Conservation (phyloP, 1,284 basidiomycete species). For the Omphalotus olearius region DNA sequence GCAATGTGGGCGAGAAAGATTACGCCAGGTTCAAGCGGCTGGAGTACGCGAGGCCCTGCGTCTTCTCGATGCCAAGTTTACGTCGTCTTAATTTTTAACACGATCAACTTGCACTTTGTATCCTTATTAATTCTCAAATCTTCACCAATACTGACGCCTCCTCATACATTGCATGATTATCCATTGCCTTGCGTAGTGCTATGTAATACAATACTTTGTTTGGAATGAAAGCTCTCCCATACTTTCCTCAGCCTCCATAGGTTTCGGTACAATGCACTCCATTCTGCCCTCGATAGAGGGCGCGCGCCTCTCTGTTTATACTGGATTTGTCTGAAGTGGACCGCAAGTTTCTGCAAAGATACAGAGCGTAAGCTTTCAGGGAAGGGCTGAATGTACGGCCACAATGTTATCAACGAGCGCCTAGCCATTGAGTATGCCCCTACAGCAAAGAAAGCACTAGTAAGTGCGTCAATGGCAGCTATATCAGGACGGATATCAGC, state of each 20-base stretch:
- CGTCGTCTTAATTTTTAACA: slow-evolving; percentile 18
- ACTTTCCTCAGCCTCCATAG: slow-evolving; percentile 16
- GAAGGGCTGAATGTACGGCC: slow-evolving; percentile 61
- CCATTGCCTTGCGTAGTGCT: slow-evolving; percentile 1
- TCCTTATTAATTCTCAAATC: neutral
- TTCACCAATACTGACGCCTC: neutral
- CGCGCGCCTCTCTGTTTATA: slow-evolving; percentile 16
- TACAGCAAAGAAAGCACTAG: slow-evolving; percentile 57
- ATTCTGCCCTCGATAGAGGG: slow-evolving; percentile 24
- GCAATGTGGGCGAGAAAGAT: slow-evolving; percentile 50
- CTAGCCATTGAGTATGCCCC: slow-evolving; percentile 48
- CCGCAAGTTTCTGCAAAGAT: slow-evolving; percentile 40
- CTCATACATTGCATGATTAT: neutral
- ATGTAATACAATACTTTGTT: slow-evolving; percentile 15
- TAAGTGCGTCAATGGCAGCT: slow-evolving; percentile 63
- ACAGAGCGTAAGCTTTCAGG: slow-evolving; percentile 40
- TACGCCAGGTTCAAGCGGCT: slow-evolving; percentile 70
- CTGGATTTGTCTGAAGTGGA: slow-evolving; percentile 38
- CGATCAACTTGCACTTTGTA: neutral
- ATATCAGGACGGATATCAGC: slow-evolving; percentile 61
- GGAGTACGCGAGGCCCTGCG: slow-evolving; percentile 77
- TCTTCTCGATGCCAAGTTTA: slow-evolving; percentile 71
- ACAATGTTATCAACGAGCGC: slow-evolving; percentile 51
- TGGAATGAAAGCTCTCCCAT: slow-evolving; percentile 21
- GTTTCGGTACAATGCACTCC: slow-evolving; percentile 27